Evolutionary conservation across 1,284 basidiomycete species (phyloP).

Genomic region (Microbotryum saponariae): DNA sequence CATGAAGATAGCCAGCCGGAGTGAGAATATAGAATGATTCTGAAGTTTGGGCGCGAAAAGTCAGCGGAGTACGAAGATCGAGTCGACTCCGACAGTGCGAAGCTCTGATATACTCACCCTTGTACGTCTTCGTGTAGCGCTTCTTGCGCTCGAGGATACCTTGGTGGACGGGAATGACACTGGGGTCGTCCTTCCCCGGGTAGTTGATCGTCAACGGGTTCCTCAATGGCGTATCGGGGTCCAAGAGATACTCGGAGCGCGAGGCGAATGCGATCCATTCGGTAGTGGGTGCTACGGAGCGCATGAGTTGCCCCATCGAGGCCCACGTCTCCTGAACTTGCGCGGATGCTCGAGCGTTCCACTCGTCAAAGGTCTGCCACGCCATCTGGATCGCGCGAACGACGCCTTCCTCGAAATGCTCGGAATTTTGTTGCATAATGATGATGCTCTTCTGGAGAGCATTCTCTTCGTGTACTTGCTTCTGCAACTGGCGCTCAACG

Average conservation of each 20-base stretch:
- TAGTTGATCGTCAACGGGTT: conserved; percentile 61
- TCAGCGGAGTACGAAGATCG: neutral
- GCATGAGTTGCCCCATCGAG: conserved; percentile 68
- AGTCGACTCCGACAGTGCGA: neutral
- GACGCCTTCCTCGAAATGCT: conserved; percentile 94
- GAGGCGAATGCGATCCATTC: conserved; percentile 98
- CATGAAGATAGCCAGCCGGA: conserved; percentile 78
- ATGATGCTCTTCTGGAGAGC: conserved; percentile 96
- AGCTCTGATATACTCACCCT: conserved; percentile 37
- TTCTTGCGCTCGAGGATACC: conserved; percentile 95
- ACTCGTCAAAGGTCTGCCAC: conserved; percentile 96
- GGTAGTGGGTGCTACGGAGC: conserved; percentile 75
- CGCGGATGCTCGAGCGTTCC: conserved; percentile 76
- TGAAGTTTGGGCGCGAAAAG: neutral
- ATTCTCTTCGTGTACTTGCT: conserved; percentile 90
- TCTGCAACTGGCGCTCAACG: conserved; percentile 80
- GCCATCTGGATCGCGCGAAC: conserved; percentile 91
- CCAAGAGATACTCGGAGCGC: conserved; percentile 87
- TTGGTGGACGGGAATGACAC: conserved; percentile 77
- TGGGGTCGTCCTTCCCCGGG: conserved; percentile 88
- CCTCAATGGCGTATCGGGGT: conserved; percentile 85
- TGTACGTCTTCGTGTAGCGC: conserved; percentile 84
- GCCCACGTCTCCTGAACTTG: conserved; percentile 76
- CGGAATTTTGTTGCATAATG: conserved; percentile 95
- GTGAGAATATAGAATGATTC: conserved; percentile 91